Evolutionary conservation across 768 basidiomycete species (phyloP).

Genomic region (Mycena epipterygia): DNA sequence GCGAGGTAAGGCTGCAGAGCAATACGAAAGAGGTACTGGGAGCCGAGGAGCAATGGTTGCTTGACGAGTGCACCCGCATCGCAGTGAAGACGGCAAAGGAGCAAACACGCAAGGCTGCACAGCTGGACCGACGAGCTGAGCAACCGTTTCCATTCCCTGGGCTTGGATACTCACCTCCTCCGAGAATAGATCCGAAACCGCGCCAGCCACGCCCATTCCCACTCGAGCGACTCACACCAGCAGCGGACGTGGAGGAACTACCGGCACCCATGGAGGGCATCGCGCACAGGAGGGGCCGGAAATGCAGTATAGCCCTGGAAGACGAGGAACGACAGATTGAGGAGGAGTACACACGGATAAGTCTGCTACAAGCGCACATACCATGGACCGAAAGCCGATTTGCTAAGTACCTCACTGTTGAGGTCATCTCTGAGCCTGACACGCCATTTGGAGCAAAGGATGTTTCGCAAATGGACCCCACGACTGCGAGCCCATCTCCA

Average conservation of each 20-base stretch:
- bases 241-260: neutral
- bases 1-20: neutral
- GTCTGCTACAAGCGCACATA: neutral
- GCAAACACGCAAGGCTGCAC: neutral
- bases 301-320: neutral
- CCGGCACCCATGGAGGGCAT: neutral
- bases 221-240: neutral
- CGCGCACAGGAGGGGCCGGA: neutral
- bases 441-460: neutral
- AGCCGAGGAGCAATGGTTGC: neutral
- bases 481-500: neutral
- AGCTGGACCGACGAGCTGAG: slow-evolving; percentile 24
- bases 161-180: slow-evolving; percentile 23
- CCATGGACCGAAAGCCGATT: slow-evolving; percentile 20
- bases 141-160: slow-evolving; percentile 23
- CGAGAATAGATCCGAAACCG: neutral
- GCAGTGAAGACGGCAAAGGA: neutral
- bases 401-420: slow-evolving; percentile 23
- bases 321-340: slow-evolving; percentile 22
- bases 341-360: slow-evolving; percentile 8
- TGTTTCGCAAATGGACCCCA: neutral
- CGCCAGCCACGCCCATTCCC: neutral
- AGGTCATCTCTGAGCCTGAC: neutral
- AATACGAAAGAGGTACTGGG: neutral
- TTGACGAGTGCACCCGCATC: neutral